Evolutionary conservation across 495 filamentous ascomycete genomes (phyloP), one percentile per base, ranked within the genome.

Genomic region (Astrothelium macrocarpum): DNA sequence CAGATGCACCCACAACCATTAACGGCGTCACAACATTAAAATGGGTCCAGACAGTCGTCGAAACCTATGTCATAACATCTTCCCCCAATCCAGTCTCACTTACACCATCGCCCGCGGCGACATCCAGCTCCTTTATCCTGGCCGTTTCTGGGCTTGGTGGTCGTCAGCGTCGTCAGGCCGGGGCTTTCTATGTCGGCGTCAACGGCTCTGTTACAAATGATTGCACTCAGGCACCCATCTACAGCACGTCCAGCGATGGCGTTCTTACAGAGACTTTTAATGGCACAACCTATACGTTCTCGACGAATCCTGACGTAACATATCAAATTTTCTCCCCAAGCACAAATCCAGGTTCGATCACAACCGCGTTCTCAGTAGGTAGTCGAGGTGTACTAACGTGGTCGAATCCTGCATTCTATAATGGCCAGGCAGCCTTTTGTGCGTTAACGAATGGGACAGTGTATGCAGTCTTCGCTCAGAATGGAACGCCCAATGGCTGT

Each of bases 141-240:
- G 29, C 28, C 18, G 34, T 61, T 18, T 26, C n/a, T 3, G 31
- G 28, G 18, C 29, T 16, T 16, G 2, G 28, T 20, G 39, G 16
- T 1, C 25, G 32, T 25, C 64, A 43, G 28, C 56, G 58, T 29
- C 64, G 64, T 14, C 64, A 65, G 23, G 32, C 59, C 14, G 64
- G 64, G 20, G 16, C 59, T n/a, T 53, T 56, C 34, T 63, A 34
- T 32, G 29, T 66, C 16, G 20, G 14, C n/a, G 26, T 62, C 53
- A 60, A 66, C 31, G 65, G 65, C 20, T 56, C 61, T 16, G 32
- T 63, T 32, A 63, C 60, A 23, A 63, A 63, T 45, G 65, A 66
- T 25, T 66, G 65, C 61, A 66, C 65, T 9, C 11, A 25, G 12
- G 39, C 25, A 20, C 65, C 65, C 25, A 56, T 66, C 23, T 66